Evolutionary conservation across 2,329 filamentous ascomycete genomes (phyloP).

Genomic region (Aspergillus sp.): DNA sequence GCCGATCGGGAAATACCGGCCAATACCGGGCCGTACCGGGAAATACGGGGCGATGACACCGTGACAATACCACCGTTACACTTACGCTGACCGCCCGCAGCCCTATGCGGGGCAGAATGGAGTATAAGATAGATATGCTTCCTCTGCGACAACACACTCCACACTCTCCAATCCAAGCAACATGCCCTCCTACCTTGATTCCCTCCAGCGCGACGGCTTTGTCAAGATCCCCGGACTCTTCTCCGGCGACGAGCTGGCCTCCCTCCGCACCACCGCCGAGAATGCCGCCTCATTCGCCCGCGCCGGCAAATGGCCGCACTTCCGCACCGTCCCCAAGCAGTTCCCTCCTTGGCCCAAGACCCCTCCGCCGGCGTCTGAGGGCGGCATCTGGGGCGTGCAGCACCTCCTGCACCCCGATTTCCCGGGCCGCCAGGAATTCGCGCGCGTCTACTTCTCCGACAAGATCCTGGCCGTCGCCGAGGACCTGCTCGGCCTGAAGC

Average conservation of each 20-base stretch:
- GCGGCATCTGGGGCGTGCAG: conserved; percentile 83
- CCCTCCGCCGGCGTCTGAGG: conserved; percentile 35
- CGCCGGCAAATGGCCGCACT: conserved; percentile 65
- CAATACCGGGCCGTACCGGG: too few species aligned
- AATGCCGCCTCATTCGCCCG: conserved; percentile 54
- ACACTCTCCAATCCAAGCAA: too few species aligned
- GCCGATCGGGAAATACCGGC: too few species aligned
- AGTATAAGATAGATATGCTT: neutral
- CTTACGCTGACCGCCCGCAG: too few species aligned
- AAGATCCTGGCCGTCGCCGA: conserved; percentile 54
- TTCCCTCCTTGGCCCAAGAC: conserved; percentile 75
- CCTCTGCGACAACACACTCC: too few species aligned
- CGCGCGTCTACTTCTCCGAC: conserved; percentile 61
- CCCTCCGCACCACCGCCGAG: conserved; percentile 52
- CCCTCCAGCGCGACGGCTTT: conserved; percentile 64
- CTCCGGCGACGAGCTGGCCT: conserved; percentile 43
- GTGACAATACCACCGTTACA: too few species aligned
- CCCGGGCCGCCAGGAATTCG: conserved; percentile 53
- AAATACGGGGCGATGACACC: too few species aligned
- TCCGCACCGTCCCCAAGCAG: conserved; percentile 79
- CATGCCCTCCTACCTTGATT: conserved; percentile 33
- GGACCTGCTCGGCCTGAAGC: conserved; percentile 47
- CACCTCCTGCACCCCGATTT: conserved; percentile 69
- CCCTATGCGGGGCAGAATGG: too few species aligned
- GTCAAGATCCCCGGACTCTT: conserved; percentile 61